Evolutionary conservation across 805 yeast species (phyloP).

Genomic region (Saccharomycopsis sp.): DNA sequence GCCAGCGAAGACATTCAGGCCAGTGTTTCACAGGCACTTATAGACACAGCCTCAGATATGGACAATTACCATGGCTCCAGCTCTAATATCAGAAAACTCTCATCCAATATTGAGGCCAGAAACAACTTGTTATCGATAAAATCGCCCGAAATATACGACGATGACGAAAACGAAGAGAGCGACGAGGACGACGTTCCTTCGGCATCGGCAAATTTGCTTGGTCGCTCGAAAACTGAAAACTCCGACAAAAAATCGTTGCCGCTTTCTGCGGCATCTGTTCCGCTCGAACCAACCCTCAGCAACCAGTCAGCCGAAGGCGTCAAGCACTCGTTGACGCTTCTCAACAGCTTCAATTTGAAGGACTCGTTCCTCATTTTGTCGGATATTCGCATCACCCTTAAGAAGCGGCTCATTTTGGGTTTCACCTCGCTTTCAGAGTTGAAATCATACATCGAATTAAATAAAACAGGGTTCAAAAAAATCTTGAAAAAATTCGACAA

Average conservation of each 20-base stretch:
- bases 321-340: conserved; percentile 8
- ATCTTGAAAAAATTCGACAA: conserved; percentile 91
- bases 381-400: conserved; percentile 43
- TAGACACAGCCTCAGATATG: conserved; percentile 24
- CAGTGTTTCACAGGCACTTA: conserved; percentile 10
- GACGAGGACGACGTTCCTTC: conserved; percentile 17
- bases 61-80: neutral
- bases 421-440: conserved; percentile 78
- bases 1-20: conserved; percentile 10
- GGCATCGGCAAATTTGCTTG: neutral
- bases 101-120: conserved; percentile 8
- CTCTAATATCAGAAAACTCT: neutral
- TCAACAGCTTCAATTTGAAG: conserved; percentile 14
- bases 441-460: conserved; percentile 75
- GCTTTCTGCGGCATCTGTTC: neutral
- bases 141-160: conserved; percentile 20
- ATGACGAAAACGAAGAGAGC: conserved; percentile 16
- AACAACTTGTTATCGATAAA: conserved; percentile 11
- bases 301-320: conserved; percentile 1
- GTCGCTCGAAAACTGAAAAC: conserved; percentile 4
- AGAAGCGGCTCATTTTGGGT: conserved; percentile 55
- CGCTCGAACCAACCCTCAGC: conserved; percentile 2
- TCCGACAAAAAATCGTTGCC: conserved; percentile 2
- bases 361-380: conserved; percentile 33
- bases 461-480: conserved; percentile 83